Evolutionary conservation across 495 filamentous ascomycete species (phyloP).

Genomic region (Penicillium cosmopolitanum): DNA sequence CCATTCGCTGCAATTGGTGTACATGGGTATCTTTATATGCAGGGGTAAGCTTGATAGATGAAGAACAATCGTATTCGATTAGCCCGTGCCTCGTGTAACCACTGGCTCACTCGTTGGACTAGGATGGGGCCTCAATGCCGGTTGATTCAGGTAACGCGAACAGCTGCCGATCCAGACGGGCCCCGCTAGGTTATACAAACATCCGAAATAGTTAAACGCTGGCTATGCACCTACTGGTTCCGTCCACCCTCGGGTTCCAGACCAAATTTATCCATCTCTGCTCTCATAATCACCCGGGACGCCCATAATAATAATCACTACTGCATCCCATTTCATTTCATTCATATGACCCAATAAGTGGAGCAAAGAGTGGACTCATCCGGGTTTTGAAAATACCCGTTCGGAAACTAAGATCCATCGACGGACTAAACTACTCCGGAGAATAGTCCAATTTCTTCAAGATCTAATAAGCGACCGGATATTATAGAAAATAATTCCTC

Average conservation of each 20-base stretch:
- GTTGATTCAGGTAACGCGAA: background rate
- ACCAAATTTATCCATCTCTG: background rate
- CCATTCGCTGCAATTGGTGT: no score
- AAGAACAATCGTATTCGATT: background rate
- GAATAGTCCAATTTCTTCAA: background rate
- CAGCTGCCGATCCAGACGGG: background rate
- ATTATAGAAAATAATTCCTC: background rate
- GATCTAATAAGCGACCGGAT: no score
- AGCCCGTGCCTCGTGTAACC: background rate
- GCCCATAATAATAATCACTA: background rate
- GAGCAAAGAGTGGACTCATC: background rate
- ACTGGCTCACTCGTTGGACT: background rate
- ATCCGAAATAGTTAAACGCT: background rate
- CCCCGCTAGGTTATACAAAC: conserved; percentile 5
- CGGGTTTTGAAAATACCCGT: conserved; percentile 12
- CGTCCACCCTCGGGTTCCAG: background rate
- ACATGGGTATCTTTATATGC: background rate
- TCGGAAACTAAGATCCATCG: conserved; percentile 3
- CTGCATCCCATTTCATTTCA: no score
- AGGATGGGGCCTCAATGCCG: background rate
- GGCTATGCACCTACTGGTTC: background rate
- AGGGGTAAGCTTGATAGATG: background rate
- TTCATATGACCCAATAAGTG: background rate
- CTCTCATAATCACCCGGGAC: background rate
- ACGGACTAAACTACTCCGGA: conserved; percentile 4